Conservation (phyloP, 108 stramenopile species). For the Parmales sp. region DNA sequence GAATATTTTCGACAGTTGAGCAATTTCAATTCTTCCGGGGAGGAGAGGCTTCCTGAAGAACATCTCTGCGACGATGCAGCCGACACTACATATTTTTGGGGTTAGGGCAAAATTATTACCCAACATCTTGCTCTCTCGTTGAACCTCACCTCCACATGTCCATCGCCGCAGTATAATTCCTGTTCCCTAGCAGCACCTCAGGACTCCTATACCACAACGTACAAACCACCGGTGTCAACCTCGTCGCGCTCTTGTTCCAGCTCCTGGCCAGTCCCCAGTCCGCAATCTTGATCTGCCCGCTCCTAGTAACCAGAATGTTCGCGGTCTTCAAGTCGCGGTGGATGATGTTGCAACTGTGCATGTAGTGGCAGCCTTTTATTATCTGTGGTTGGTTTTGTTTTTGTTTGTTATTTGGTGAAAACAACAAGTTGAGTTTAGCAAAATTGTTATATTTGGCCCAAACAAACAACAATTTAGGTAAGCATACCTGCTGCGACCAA, state of each 20-base stretch:
- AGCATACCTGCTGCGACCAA: slow-evolving; percentile 46
- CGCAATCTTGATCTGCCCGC: slow-evolving; percentile 85
- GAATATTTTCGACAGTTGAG: not conserved
- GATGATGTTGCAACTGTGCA: slow-evolving; percentile 85
- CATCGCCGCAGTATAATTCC: slow-evolving; percentile 70
- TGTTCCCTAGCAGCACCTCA: slow-evolving; percentile 76
- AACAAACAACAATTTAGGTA: no score
- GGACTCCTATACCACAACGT: slow-evolving; percentile 94
- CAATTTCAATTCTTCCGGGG: slow-evolving; percentile 8
- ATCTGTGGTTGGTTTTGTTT: no score
- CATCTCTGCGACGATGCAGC: slow-evolving; percentile 86
- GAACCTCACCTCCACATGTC: slow-evolving; percentile 41
- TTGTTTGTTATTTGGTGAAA: no score
- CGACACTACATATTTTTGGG: slow-evolving; percentile 70
- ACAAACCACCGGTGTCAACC: slow-evolving; percentile 81
- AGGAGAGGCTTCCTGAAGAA: slow-evolving; percentile 17
- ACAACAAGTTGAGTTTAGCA: no score
- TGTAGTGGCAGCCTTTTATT: slow-evolving; percentile 75
- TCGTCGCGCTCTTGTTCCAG: slow-evolving; percentile 39
- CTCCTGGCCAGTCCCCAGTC: slow-evolving; percentile 90
- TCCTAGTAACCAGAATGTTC: slow-evolving; percentile 76
- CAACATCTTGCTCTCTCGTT: not conserved
- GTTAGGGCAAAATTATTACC: slow-evolving; percentile 12
- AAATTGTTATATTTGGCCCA: no score
- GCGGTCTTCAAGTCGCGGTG: slow-evolving; percentile 90